These are phyloP conservation scores for Boletus vinaceobasis DNA, from an alignment of 768 basidiomycete species.

Conservation along the genomic window DNA sequence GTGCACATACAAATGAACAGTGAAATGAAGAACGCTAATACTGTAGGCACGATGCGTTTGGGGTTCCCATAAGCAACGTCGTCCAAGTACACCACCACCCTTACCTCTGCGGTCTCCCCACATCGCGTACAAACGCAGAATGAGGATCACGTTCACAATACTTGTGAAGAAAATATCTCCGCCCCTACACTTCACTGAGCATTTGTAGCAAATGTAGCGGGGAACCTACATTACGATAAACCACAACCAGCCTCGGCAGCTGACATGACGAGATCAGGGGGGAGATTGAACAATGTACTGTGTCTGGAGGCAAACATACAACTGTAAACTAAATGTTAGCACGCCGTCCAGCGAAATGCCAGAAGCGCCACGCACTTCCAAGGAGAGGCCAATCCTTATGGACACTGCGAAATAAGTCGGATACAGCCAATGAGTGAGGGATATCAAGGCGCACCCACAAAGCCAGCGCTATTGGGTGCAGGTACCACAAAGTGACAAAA, in stretches of 20 bases:
- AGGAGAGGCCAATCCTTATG: neutral
- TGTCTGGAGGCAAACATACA: neutral
- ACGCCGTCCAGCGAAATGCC: neutral
- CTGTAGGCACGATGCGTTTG: neutral
- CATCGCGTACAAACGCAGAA: constrained; percentile 1
- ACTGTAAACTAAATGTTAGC: neutral
- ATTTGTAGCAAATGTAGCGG: neutral
- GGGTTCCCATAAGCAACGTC: neutral
- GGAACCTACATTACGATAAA: neutral
- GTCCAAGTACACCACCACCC: neutral
- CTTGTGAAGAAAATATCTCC: constrained; percentile 4
- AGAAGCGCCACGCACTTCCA: neutral
- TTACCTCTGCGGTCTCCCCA: constrained; percentile 2
- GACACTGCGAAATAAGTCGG: neutral
- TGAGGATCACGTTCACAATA: constrained; percentile 2
- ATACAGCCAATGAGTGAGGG: neutral
- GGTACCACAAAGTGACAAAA: neutral
- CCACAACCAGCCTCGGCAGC: neutral
- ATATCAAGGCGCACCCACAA: neutral
- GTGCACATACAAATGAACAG: neutral
- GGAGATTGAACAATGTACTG: neutral
- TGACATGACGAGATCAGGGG: neutral
- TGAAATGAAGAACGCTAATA: neutral
- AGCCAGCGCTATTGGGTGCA: neutral
- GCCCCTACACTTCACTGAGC: neutral